Conservation (phyloP, 78 protist genomes). For the Dictyostelium citrinum region DNA sequence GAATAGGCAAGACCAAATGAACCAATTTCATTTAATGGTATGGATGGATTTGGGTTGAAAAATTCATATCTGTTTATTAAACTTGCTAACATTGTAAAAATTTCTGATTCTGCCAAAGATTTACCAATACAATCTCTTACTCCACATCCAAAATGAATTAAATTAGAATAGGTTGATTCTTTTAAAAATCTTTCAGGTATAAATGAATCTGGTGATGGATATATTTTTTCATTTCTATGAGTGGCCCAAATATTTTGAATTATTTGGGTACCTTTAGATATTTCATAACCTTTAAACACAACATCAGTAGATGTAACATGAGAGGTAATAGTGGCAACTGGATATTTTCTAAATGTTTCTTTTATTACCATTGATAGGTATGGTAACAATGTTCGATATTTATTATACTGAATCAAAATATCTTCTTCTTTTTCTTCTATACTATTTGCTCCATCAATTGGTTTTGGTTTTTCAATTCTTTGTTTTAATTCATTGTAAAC, state of each 20-base stretch:
- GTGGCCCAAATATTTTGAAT: background rate
- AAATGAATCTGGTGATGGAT: background rate
- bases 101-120: background rate
- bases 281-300: background rate
- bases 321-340: constrained; percentile 38
- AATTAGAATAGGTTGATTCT: background rate
- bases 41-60: background rate
- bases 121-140: constrained; percentile 32
- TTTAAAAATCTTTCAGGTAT: constrained; percentile 8
- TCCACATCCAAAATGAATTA: constrained; percentile 16
- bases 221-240: background rate
- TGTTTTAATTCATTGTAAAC: background rate
- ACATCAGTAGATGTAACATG: background rate
- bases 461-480: background rate
- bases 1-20: background rate
- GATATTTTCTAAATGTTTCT: constrained; percentile 13
- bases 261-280: constrained; percentile 3
- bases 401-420: background rate
- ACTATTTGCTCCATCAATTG: background rate
- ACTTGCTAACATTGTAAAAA: background rate
- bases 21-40: background rate
- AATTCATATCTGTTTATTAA: background rate
- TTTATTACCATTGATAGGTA: background rate
- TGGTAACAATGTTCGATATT: background rate
- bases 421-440: no score